Percentiles rank a stretch among this genome's conserved stretches.
Evolutionary conservation across 2,329 filamentous ascomycete species (phyloP).

Genomic region (Fusarium avenaceum): DNA sequence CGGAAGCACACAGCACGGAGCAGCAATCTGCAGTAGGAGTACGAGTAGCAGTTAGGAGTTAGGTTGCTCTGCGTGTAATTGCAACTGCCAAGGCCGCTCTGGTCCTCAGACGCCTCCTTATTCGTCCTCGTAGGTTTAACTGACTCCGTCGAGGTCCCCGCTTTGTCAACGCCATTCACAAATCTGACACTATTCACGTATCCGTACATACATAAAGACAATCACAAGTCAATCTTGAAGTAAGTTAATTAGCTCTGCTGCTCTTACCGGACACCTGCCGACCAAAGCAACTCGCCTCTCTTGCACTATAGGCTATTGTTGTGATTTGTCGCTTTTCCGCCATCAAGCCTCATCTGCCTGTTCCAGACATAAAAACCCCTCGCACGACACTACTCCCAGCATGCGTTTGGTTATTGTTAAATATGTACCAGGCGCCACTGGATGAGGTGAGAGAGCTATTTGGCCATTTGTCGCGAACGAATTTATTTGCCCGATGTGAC

Average conservation of each 20-base stretch:
- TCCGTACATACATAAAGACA: conserved; percentile 19
- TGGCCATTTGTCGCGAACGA: conserved; percentile 17
- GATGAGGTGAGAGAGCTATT: conserved; percentile 16
- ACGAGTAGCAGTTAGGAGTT: conserved; percentile 1
- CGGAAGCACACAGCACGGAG: conserved; percentile 14
- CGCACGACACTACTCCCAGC: conserved; percentile 26
- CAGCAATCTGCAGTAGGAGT: conserved; percentile 26
- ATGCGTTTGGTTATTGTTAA: conserved; percentile 13
- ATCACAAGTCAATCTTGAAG: conserved; percentile 13
- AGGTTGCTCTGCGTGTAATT: conserved; percentile 14
- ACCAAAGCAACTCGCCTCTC: conserved; percentile 13
- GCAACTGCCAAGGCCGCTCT: conserved; percentile 26
- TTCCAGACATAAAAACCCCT: conserved; percentile 30
- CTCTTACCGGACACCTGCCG: conserved; percentile 3
- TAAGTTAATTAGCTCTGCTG: conserved; percentile 4
- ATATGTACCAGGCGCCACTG: conserved; percentile 20
- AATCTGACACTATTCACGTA: conserved; percentile 39
- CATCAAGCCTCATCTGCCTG: conserved; percentile 36
- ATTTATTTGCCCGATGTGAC: conserved; percentile 22
- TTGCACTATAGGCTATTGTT: background rate
- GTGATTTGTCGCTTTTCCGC: conserved; percentile 34
- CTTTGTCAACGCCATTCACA: conserved; percentile 37
- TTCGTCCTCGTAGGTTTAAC: conserved; percentile 24
- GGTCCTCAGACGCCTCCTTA: conserved; percentile 12
- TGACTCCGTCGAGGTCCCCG: conserved; percentile 8